phyloP scores from a whole-genome alignment of 2,329 filamentous ascomycete genomes.

The Ophiostoma ips region DNA sequence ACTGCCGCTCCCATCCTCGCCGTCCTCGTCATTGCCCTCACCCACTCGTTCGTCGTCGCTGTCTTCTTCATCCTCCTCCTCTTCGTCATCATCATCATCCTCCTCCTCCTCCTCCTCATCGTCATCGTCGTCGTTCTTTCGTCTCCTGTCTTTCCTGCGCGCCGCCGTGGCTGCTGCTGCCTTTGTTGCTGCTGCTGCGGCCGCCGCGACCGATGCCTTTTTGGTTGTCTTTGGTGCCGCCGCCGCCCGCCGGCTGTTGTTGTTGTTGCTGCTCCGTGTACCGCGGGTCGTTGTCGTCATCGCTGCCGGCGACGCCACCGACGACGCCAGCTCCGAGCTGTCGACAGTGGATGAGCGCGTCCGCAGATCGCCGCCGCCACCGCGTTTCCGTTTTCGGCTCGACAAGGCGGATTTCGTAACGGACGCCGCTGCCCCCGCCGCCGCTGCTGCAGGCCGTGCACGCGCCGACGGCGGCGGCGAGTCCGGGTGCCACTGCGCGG shows the following conservation, averaged over 20 bases:
- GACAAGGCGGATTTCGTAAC: not conserved
- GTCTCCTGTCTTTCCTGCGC: not conserved
- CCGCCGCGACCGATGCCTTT: no score
- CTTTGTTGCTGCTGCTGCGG: not conserved
- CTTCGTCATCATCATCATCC: no score
- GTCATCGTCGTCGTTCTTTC: not conserved
- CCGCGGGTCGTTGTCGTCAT: conserved; percentile 2
- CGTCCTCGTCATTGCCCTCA: not conserved
- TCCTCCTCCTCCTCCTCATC: not conserved
- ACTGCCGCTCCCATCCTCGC: not conserved
- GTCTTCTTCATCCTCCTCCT: not conserved
- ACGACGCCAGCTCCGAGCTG: conserved; percentile 10
- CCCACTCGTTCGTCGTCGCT: not conserved
- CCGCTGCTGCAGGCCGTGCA: not conserved
- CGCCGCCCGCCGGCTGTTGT: not conserved
- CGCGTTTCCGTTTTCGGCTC: conserved; percentile 13
- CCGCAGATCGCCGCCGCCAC: conserved; percentile 9
- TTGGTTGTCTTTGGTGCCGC: conserved; percentile 1
- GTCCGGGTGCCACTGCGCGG: conserved; percentile 14
- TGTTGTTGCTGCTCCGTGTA: conserved; percentile 3
- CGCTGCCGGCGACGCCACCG: conserved; percentile 8
- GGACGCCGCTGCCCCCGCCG: not conserved
- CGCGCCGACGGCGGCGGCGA: conserved; percentile 3
- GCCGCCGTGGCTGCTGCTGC: not conserved
- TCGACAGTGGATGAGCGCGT: conserved; percentile 15